Percentiles rank a stretch among this genome's conserved stretches.
Evolutionary conservation across 805 yeast species (phyloP).

Genomic region (Starmerella ratchasimensis): DNA sequence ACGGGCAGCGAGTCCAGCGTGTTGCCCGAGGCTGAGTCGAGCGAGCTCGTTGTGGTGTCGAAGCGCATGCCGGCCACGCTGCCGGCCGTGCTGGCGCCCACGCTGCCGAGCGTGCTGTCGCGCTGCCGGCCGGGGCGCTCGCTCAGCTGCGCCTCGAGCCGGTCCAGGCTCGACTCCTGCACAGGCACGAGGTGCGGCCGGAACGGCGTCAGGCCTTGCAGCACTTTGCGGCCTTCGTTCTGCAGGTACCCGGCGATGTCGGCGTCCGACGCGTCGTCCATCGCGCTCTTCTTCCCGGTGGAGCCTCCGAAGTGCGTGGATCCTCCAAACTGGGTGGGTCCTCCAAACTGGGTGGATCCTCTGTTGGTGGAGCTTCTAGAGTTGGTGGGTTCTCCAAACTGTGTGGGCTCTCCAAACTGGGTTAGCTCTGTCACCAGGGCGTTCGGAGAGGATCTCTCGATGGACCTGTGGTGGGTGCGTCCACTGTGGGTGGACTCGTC

Average conservation of each 20-base stretch:
- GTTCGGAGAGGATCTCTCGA: not conserved
- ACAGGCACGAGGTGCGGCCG: conserved; percentile 7
- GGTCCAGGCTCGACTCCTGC: conserved; percentile 17
- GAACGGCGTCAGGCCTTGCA: conserved; percentile 14
- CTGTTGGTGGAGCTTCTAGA: not conserved
- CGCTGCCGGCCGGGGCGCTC: not conserved
- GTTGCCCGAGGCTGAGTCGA: conserved; percentile 2
- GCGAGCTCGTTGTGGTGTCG: conserved; percentile 10
- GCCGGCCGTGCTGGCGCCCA: no score
- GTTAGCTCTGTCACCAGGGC: not conserved
- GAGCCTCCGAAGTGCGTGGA: not conserved
- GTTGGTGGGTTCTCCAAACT: not conserved
- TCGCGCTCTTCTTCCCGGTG: not conserved
- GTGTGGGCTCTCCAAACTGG: no score
- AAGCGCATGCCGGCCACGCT: not conserved
- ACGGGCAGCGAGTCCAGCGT: conserved; percentile 15
- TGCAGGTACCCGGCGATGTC: conserved; percentile 12
- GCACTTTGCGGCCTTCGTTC: conserved; percentile 14
- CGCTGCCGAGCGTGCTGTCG: not conserved
- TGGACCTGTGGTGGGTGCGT: not conserved
- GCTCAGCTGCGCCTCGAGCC: conserved; percentile 17
- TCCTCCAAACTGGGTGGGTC: not conserved
- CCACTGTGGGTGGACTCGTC: no score
- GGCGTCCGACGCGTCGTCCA: conserved; percentile 13
- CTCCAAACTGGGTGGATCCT: not conserved